Evolutionary conservation across 768 basidiomycete genomes (phyloP).

Genomic region (Russula abietina): DNA sequence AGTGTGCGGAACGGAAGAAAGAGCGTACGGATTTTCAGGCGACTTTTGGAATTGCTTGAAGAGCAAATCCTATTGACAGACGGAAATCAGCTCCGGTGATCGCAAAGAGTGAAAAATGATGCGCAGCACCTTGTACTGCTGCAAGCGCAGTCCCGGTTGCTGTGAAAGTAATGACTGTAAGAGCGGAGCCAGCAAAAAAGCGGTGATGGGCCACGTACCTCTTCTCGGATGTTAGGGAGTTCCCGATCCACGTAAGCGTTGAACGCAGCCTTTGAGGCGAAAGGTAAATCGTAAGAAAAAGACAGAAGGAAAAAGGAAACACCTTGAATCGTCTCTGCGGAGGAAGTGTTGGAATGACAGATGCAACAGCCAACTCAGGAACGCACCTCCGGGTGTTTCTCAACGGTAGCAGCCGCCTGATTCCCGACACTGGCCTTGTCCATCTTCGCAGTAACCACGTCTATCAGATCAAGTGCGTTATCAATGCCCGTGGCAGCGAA

Average conservation of each 20-base stretch:
- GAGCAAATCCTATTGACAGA: conserved; percentile 56
- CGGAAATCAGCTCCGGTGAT: not conserved
- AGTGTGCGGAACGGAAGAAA: not conserved
- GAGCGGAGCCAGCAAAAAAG: not conserved
- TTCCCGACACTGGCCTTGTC: conserved; percentile 89
- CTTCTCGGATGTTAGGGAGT: conserved; percentile 66
- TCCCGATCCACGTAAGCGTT: conserved; percentile 87
- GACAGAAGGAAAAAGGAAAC: conserved; percentile 14
- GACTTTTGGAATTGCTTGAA: conserved; percentile 96
- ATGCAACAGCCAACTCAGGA: not conserved
- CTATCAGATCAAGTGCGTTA: conserved; percentile 81
- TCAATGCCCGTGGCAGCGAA: conserved; percentile 85
- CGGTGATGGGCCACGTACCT: conserved; percentile 43
- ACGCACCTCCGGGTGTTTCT: conserved; percentile 86
- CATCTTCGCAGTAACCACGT: conserved; percentile 85
- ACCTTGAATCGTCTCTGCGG: conserved; percentile 84
- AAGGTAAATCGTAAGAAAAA: not conserved
- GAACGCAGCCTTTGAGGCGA: conserved; percentile 62
- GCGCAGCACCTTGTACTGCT: conserved; percentile 74
- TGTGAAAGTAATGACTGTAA: conserved; percentile 29
- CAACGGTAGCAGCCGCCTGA: conserved; percentile 79
- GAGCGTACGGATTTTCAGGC: conserved; percentile 87
- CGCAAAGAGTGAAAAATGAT: conserved; percentile 9
- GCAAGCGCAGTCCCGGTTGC: conserved; percentile 85
- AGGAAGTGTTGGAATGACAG: conserved; percentile 16